phyloP scores from a whole-genome alignment of 441 rosid species.

The Manihot esculenta region DNA sequence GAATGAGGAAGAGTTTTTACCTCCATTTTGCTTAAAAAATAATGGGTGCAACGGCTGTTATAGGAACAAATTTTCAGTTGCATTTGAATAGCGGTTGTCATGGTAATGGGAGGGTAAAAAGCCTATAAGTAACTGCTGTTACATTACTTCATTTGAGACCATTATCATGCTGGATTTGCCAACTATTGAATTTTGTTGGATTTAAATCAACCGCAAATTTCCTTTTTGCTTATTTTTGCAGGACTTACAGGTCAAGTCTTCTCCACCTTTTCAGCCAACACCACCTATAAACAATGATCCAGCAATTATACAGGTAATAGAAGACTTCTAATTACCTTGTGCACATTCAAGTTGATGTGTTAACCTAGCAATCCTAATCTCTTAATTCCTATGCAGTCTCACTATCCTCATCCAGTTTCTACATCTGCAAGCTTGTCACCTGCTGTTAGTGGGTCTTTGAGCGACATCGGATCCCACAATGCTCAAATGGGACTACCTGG shows the following conservation, averaged over 20 bases:
- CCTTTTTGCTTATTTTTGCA: constrained; percentile 20
- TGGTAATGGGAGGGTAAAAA: too few species aligned
- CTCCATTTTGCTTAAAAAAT: too few species aligned
- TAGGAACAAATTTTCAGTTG: too few species aligned
- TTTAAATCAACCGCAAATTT: neutral
- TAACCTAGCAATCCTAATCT: neutral
- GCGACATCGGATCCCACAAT: constrained; percentile 47
- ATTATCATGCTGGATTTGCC: neutral
- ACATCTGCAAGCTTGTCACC: constrained; percentile 53
- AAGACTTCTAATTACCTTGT: neutral
- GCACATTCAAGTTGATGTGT: too few species aligned
- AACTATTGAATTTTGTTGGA: neutral
- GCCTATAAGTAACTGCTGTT: too few species aligned
- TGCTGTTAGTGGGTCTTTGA: constrained; percentile 41
- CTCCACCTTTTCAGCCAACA: constrained; percentile 56
- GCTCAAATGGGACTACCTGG: constrained; percentile 50
- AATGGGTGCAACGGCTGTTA: too few species aligned
- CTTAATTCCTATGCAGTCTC: constrained; percentile 57
- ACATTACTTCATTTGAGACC: too few species aligned
- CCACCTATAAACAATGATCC: constrained; percentile 68
- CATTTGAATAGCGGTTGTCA: too few species aligned
- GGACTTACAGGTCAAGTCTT: constrained; percentile 92
- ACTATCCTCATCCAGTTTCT: constrained; percentile 56
- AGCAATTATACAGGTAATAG: constrained; percentile 74
- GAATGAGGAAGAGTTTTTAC: too few species aligned